These are phyloP conservation scores for Thymus mandschuricus DNA, from an alignment of 257 asterid genomes.

Conservation along the genomic window DNA sequence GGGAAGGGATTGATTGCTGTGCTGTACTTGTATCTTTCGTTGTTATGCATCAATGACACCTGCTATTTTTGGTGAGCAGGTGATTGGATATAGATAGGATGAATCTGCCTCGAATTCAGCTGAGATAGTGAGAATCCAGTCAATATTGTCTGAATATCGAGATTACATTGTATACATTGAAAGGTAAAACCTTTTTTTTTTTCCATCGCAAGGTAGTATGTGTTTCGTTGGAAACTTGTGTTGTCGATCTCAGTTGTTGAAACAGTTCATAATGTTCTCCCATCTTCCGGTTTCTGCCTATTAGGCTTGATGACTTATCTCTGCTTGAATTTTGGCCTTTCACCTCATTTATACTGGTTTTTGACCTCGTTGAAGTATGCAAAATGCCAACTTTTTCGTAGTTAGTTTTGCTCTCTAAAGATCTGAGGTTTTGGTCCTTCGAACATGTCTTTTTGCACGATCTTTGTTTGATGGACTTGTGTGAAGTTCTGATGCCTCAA, in stretches of 20 bases:
- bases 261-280: not conserved
- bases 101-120: not conserved
- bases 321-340: not conserved
- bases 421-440: not conserved
- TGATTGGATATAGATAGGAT: not conserved
- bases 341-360: conserved; percentile 14
- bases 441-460: conserved; percentile 11
- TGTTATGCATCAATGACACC: conserved; percentile 17
- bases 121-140: conserved; percentile 7
- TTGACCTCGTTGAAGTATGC: conserved; percentile 1
- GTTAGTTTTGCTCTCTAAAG: not conserved
- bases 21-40: not conserved
- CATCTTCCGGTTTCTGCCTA: not conserved
- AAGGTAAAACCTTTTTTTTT: conserved; percentile 11
- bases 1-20: conserved; percentile 16
- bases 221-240: conserved; percentile 14
- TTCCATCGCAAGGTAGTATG: conserved; percentile 1
- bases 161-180: conserved; percentile 22
- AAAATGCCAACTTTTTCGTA: not conserved
- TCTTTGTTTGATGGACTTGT: not conserved
- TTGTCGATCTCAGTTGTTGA: not conserved
- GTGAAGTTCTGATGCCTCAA: conserved; percentile 9
- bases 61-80: conserved; percentile 23
- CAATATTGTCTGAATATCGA: conserved; percentile 6
- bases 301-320: not conserved